Conservation (phyloP, 1,284 basidiomycete genomes). For the Cryptococcus wingfieldii region DNA sequence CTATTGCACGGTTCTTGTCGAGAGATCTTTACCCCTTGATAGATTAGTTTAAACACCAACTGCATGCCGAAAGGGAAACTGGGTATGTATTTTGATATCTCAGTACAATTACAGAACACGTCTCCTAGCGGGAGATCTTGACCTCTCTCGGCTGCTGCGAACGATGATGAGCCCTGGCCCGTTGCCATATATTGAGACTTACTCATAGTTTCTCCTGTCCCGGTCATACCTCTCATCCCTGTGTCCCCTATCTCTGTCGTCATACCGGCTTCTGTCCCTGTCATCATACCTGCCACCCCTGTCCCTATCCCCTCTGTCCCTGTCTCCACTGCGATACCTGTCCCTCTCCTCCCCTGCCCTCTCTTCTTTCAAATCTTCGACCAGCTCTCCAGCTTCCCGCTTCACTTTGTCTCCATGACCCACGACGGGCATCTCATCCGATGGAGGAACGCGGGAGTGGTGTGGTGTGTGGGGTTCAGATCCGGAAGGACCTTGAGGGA, state of each 20-base stretch:
- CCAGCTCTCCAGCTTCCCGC: conserved; percentile 46
- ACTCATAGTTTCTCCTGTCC: conserved; percentile 19
- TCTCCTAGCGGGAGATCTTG: conserved; percentile 27
- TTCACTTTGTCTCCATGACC: conserved; percentile 45
- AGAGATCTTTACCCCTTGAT: background rate
- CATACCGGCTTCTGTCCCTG: conserved; percentile 8
- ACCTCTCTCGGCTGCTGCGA: conserved; percentile 14
- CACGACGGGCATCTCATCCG: conserved; percentile 34
- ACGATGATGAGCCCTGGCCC: background rate
- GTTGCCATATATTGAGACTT: background rate
- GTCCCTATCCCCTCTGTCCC: conserved; percentile 15
- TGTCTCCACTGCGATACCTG: conserved; percentile 33
- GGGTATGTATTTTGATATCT: conserved; percentile 26
- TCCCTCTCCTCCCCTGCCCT: conserved; percentile 17
- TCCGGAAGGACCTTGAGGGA: conserved; percentile 5
- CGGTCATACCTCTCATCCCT: conserved; percentile 13
- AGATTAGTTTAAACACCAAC: background rate
- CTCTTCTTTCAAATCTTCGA: conserved; percentile 38
- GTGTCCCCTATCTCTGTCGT: conserved; percentile 10
- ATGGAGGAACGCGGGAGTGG: conserved; percentile 26
- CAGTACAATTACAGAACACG: conserved; percentile 18
- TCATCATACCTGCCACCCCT: conserved; percentile 4
- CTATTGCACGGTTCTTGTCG: background rate
- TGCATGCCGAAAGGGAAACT: conserved; percentile 15
- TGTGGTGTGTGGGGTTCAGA: conserved; percentile 22